Evolutionary conservation across 2,329 filamentous ascomycete species (phyloP).

Genomic region (Fusarium domesticum): DNA sequence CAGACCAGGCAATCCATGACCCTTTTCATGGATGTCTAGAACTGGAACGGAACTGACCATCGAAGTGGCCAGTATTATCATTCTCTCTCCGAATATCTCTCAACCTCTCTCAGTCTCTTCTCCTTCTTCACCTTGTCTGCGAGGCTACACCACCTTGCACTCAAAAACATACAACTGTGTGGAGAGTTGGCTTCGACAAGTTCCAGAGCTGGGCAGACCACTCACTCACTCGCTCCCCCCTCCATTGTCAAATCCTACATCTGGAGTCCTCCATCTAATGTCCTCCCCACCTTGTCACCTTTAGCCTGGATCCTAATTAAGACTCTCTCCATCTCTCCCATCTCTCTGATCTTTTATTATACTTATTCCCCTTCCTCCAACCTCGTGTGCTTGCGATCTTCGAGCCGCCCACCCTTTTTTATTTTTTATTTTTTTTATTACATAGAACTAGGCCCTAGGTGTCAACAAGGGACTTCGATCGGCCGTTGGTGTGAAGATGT

Average conservation of each 20-base stretch:
- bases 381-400: conserved; percentile 21
- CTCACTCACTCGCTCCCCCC: no score
- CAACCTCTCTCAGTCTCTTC: not conserved
- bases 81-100: not conserved
- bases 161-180: no score
- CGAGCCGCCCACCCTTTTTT: conserved; percentile 23
- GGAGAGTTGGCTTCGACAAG: conserved; percentile 27
- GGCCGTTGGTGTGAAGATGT: conserved; percentile 30
- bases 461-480: conserved; percentile 30
- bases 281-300: conserved; percentile 25
- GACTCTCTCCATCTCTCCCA: conserved; percentile 29
- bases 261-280: conserved; percentile 8
- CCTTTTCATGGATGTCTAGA: no score
- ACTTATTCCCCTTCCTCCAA: conserved; percentile 14
- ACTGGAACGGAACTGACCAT: no score
- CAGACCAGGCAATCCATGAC: conserved; percentile 13
- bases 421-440: no score
- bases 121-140: no score
- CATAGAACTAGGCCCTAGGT: no score
- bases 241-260: conserved; percentile 25
- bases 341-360: conserved; percentile 9
- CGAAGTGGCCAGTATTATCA: not conserved
- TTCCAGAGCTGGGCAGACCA: no score
- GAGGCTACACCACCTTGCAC: conserved; percentile 14
- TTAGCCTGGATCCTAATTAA: conserved; percentile 13